Evolutionary conservation across 768 basidiomycete species (phyloP).

Genomic region (Boletellus emodensis): DNA sequence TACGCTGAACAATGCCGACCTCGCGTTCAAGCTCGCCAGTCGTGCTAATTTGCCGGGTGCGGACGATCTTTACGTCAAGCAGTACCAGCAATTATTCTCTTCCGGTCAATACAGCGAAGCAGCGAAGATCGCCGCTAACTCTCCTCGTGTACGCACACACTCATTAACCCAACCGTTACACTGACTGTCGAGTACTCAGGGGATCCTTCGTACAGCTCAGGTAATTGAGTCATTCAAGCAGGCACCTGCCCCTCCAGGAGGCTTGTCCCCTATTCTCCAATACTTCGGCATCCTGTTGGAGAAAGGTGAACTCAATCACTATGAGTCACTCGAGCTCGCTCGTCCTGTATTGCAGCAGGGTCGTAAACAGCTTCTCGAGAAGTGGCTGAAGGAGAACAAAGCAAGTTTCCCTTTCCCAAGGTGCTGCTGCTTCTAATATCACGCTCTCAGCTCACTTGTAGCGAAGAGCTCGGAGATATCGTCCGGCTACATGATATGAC

Average conservation of each 20-base stretch:
- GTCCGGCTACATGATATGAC: slow-evolving; percentile 96
- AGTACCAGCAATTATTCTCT: slow-evolving; percentile 89
- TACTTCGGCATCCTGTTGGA: slow-evolving; percentile 99
- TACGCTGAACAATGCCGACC: slow-evolving; percentile 93
- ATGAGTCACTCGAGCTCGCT: slow-evolving; percentile 92
- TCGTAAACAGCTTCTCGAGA: slow-evolving; percentile 94
- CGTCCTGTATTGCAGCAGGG: slow-evolving; percentile 95
- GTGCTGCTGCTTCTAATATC: slow-evolving; percentile 11
- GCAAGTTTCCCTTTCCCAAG: slow-evolving; percentile 34
- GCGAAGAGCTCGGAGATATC: slow-evolving; percentile 96
- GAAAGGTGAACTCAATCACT: slow-evolving; percentile 96
- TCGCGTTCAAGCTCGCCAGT: slow-evolving; percentile 96
- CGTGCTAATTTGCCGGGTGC: slow-evolving; percentile 96
- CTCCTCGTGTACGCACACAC: slow-evolving; percentile 66
- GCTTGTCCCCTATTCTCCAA: slow-evolving; percentile 92
- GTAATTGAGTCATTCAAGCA: slow-evolving; percentile 98
- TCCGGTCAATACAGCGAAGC: slow-evolving; percentile 89
- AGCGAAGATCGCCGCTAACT: slow-evolving; percentile 97
- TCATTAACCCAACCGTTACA: neutral
- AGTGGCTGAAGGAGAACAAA: slow-evolving; percentile 99
- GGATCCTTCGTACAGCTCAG: slow-evolving; percentile 89
- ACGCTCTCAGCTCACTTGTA: slow-evolving; percentile 78
- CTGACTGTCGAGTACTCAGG: slow-evolving; percentile 41
- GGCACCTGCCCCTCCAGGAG: slow-evolving; percentile 86
- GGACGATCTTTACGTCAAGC: slow-evolving; percentile 92